phyloP scores from a whole-genome alignment of 2,329 filamentous ascomycete species.

The Penicillium expansum region DNA sequence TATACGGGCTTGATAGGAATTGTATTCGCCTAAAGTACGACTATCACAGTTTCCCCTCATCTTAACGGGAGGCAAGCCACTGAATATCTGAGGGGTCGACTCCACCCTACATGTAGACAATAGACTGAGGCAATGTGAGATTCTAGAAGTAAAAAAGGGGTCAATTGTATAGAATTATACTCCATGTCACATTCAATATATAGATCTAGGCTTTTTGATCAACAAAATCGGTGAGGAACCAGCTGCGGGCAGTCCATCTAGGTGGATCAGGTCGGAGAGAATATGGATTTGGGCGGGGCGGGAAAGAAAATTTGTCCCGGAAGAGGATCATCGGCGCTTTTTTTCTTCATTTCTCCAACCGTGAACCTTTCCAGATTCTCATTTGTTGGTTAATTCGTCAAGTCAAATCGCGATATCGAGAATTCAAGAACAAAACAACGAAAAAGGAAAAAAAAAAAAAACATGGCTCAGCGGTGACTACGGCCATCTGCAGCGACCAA shows the following conservation, averaged over 20 bases:
- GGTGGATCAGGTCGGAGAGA: slow-evolving; percentile 23
- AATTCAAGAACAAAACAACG: neutral
- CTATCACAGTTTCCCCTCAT: neutral
- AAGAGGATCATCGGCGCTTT: slow-evolving; percentile 16
- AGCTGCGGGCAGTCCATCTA: neutral
- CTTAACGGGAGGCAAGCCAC: slow-evolving; percentile 16
- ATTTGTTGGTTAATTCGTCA: neutral
- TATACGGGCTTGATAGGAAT: neutral
- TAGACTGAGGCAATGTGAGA: neutral
- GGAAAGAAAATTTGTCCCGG: slow-evolving; percentile 28
- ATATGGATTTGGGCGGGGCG: slow-evolving; percentile 23
- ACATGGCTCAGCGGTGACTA: slow-evolving; percentile 13
- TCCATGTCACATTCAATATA: neutral
- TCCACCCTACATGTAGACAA: slow-evolving; percentile 8
- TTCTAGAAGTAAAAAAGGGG: neutral
- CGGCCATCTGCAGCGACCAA: slow-evolving; percentile 26
- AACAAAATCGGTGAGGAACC: slow-evolving; percentile 22
- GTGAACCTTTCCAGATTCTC: neutral
- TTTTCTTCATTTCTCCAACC: neutral
- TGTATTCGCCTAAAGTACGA: neutral
- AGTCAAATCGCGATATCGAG: neutral
- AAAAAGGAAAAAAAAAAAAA: neutral
- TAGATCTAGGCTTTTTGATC: slow-evolving; percentile 14
- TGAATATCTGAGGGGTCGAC: slow-evolving; percentile 13
- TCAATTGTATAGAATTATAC: neutral